Conservation (phyloP, 805 yeast species). For the Starmerella gropengiesseri region DNA sequence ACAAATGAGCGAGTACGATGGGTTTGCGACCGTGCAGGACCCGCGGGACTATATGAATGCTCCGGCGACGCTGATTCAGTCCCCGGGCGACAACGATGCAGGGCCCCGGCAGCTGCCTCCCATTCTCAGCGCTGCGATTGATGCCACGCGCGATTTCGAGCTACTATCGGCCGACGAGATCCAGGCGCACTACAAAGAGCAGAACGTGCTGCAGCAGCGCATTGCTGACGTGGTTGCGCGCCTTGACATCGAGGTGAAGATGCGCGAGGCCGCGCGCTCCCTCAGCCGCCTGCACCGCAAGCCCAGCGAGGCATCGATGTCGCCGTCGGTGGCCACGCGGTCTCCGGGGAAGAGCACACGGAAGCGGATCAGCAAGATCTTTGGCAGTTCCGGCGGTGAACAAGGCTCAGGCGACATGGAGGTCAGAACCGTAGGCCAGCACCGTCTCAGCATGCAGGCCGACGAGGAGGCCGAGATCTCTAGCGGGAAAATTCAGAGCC, state of each 20-base stretch:
- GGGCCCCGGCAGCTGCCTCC: conserved; percentile 9
- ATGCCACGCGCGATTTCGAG: conserved; percentile 13
- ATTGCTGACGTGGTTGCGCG: conserved; percentile 18
- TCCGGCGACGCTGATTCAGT: conserved; percentile 23
- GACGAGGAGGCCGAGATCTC: conserved; percentile 22
- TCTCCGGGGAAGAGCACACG: background rate
- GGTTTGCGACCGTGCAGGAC: conserved; percentile 18
- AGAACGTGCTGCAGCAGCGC: conserved; percentile 12
- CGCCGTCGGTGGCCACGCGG: background rate
- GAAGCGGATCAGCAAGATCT: conserved; percentile 5
- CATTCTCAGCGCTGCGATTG: conserved; percentile 22
- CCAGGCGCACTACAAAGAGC: conserved; percentile 18
- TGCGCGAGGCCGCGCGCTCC: conserved; percentile 25
- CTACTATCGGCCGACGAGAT: conserved; percentile 20
- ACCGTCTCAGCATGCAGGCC: conserved; percentile 23
- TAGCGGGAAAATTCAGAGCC: conserved; percentile 15
- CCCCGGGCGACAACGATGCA: background rate
- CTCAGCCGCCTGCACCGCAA: conserved; percentile 19
- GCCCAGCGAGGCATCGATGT: conserved; percentile 1
- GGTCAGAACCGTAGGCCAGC: conserved; percentile 8
- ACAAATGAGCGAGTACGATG: conserved; percentile 19
- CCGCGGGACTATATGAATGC: conserved; percentile 25
- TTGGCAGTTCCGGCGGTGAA: background rate
- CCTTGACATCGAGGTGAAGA: conserved; percentile 22
- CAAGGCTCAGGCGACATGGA: background rate